Evolutionary conservation across 2,329 filamentous ascomycete species (phyloP).

Genomic region (Clarireedia hainanense): DNA sequence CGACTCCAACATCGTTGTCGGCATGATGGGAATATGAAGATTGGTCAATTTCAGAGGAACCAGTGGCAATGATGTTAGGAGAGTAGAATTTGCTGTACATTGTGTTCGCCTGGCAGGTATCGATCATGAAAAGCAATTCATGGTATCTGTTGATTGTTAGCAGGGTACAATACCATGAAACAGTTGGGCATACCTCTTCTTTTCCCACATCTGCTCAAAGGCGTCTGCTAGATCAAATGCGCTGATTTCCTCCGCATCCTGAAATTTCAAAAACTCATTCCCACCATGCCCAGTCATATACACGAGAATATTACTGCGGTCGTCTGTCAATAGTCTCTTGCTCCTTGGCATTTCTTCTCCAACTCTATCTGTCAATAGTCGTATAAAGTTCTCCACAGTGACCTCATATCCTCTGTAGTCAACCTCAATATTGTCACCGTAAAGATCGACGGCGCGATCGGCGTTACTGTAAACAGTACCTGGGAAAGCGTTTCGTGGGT

Average conservation of each 20-base stretch:
- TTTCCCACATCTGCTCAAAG: conserved; percentile 99
- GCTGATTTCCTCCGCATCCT: conserved; percentile 95
- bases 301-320: conserved; percentile 91
- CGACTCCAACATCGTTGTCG: conserved; percentile 94
- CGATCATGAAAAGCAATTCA: conserved; percentile 99
- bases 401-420: conserved; percentile 98
- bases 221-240: conserved; percentile 94
- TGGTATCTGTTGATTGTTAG: conserved; percentile 57
- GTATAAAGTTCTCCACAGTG: conserved; percentile 97
- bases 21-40: conserved; percentile 97
- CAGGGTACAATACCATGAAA: not conserved
- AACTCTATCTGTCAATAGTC: conserved; percentile 86
- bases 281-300: conserved; percentile 99
- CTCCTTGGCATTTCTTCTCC: conserved; percentile 91
- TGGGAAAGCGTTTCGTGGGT: conserved; percentile 94
- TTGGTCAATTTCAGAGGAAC: conserved; percentile 92
- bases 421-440: conserved; percentile 98
- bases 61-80: conserved; percentile 94
- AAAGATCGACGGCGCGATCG: conserved; percentile 88
- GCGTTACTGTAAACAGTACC: conserved; percentile 98
- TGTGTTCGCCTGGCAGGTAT: conserved; percentile 98
- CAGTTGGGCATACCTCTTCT: conserved; percentile 61
- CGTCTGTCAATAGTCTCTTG: conserved; percentile 89
- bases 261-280: conserved; percentile 97
- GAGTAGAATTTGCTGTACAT: conserved; percentile 99